Percentiles rank a stretch among this genome's conserved stretches.
Conservation (phyloP, 441 rosid species). For the Adansonia rubrostipa region DNA sequence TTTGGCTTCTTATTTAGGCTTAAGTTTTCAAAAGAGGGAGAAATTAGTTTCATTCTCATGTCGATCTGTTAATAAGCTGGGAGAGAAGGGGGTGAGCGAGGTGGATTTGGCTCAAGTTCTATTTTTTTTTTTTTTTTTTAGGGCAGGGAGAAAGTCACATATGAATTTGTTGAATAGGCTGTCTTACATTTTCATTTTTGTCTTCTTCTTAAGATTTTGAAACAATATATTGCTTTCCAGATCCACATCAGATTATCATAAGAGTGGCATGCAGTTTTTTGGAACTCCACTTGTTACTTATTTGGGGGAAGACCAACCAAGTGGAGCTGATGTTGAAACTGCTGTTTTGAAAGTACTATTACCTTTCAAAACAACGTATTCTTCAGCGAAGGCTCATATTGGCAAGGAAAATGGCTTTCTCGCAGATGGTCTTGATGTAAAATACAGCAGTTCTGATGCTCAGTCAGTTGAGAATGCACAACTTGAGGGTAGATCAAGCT, state of each 20-base stretch:
- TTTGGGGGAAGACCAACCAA: slow-evolving; percentile 52
- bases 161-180: not conserved
- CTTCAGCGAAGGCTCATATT: slow-evolving; percentile 40
- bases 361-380: slow-evolving; percentile 61
- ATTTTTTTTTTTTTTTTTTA: no score
- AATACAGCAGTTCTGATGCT: slow-evolving; percentile 44
- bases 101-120: no score
- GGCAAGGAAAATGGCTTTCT: slow-evolving; percentile 59
- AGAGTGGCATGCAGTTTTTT: slow-evolving; percentile 49
- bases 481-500: slow-evolving; percentile 40
- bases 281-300: slow-evolving; percentile 76
- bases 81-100: no score
- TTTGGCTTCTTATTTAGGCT: not conserved
- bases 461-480: slow-evolving; percentile 41
- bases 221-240: slow-evolving; percentile 40
- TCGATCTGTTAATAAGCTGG: no score
- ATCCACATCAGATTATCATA: slow-evolving; percentile 45
- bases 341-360: slow-evolving; percentile 54
- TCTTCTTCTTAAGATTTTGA: not conserved
- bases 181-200: not conserved
- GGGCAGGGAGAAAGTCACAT: not conserved
- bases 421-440: slow-evolving; percentile 48
- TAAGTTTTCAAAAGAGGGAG: not conserved
- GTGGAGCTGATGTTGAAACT: slow-evolving; percentile 60
- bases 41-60: not conserved